These are phyloP conservation scores for Neurospora sp. DNA, from an alignment of 495 filamentous ascomycete genomes.

Conservation along the genomic window DNA sequence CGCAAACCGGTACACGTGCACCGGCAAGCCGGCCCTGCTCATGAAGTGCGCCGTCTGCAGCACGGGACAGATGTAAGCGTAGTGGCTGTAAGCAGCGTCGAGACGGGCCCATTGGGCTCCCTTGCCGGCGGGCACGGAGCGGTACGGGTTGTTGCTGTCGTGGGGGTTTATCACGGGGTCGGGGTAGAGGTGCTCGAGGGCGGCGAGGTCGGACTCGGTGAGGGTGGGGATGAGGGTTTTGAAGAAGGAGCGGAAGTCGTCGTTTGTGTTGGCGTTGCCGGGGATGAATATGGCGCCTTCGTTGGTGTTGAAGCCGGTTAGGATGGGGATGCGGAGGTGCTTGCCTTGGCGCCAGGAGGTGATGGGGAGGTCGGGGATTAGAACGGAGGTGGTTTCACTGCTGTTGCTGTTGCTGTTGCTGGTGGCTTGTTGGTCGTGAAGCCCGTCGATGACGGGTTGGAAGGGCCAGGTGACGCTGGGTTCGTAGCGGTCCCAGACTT, in stretches of 20 bases:
- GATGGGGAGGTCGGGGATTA: slow-evolving; percentile 48
- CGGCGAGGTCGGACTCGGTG: slow-evolving; percentile 33
- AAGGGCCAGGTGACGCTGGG: slow-evolving; percentile 54
- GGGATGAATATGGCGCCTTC: slow-evolving; percentile 55
- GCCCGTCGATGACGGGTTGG: slow-evolving; percentile 55
- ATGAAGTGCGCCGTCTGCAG: slow-evolving; percentile 49
- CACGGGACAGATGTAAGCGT: slow-evolving; percentile 57
- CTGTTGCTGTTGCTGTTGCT: slow-evolving; percentile 9
- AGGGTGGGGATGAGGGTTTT: slow-evolving; percentile 43
- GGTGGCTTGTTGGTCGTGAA: slow-evolving; percentile 15
- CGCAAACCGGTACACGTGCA: slow-evolving; percentile 53
- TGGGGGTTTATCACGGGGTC: slow-evolving; percentile 32
- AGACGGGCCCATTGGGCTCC: slow-evolving; percentile 49
- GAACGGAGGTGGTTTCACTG: slow-evolving; percentile 14
- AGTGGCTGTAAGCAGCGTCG: slow-evolving; percentile 55
- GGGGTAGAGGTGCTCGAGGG: slow-evolving; percentile 46
- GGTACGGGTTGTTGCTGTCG: slow-evolving; percentile 17
- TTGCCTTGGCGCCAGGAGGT: slow-evolving; percentile 42
- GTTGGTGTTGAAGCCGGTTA: slow-evolving; percentile 58
- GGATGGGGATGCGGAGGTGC: slow-evolving; percentile 48
- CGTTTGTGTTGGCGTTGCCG: slow-evolving; percentile 27
- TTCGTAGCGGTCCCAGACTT: slow-evolving; percentile 44
- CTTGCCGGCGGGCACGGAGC: slow-evolving; percentile 22
- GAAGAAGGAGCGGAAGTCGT: slow-evolving; percentile 48
- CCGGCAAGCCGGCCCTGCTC: slow-evolving; percentile 13